A percentile compares a stretch with the other conserved stretches of the same genome.
These are phyloP conservation scores for Pisolithus thermaeus DNA, from an alignment of 1,284 basidiomycete species.

Conservation along the genomic window DNA sequence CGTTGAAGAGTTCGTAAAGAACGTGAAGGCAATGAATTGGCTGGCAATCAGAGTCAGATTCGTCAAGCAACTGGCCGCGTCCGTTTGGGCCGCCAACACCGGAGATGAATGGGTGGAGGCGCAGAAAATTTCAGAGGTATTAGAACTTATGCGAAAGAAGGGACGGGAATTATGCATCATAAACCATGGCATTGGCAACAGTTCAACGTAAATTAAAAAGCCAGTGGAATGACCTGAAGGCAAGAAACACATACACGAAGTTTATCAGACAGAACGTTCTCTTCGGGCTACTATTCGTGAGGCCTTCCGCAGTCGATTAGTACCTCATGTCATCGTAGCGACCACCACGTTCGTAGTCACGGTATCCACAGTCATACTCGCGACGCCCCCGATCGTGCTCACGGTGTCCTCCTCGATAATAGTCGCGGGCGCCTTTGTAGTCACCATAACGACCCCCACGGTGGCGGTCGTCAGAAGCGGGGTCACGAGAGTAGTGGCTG, in stretches of 20 bases:
- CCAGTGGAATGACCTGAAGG: neutral
- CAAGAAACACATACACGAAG: conserved; percentile 20
- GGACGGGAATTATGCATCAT: conserved; percentile 53
- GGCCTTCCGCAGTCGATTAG: conserved; percentile 9
- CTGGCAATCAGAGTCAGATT: conserved; percentile 63
- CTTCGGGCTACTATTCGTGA: conserved; percentile 2
- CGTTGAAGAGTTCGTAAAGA: conserved; percentile 59
- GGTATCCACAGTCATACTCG: conserved; percentile 36
- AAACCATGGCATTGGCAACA: conserved; percentile 61
- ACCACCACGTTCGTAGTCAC: conserved; percentile 16
- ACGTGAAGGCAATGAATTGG: conserved; percentile 76
- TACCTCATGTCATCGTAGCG: conserved; percentile 35
- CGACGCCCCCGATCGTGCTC: conserved; percentile 38
- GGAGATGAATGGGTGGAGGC: conserved; percentile 45
- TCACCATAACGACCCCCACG: conserved; percentile 45
- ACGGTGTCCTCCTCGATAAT: conserved; percentile 24
- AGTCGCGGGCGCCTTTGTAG: conserved; percentile 26
- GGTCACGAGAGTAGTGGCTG: conserved; percentile 63
- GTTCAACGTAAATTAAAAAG: conserved; percentile 2
- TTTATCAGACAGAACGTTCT: neutral
- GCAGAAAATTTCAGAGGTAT: conserved; percentile 63
- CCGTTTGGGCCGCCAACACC: neutral
- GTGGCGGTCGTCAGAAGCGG: conserved; percentile 44
- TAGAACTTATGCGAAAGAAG: conserved; percentile 57
- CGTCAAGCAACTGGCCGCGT: conserved; percentile 34